A percentile compares a stretch with the other conserved stretches of the same genome.
phyloP scores from a whole-genome alignment of 306 rosid species.

The Cicer pinnatifidum region DNA sequence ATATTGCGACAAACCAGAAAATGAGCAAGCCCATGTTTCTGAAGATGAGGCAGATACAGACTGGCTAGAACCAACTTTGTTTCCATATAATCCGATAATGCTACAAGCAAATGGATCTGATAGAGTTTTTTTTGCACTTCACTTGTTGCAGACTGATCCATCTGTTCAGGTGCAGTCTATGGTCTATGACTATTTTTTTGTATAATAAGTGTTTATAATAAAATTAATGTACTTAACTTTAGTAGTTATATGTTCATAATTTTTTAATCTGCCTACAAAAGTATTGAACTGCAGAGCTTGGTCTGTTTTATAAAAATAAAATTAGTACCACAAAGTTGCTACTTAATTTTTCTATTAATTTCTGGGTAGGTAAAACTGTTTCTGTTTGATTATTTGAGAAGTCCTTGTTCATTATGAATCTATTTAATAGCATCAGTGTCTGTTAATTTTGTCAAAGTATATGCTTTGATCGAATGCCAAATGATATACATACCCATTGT shows the following conservation, averaged over 20 bases:
- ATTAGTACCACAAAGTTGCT: background rate
- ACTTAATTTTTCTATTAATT: background rate
- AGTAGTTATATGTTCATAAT: no score
- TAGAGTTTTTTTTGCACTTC: conserved; percentile 65
- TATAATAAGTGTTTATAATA: background rate
- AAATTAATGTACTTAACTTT: background rate
- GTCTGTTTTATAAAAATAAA: background rate
- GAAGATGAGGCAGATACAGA: conserved; percentile 55
- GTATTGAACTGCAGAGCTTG: background rate
- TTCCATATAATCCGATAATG: conserved; percentile 44
- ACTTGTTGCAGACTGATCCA: conserved; percentile 71
- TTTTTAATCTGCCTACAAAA: no score
- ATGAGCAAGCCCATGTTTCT: conserved; percentile 46
- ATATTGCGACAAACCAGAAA: conserved; percentile 17
- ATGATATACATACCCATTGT: background rate
- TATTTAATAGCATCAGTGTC: background rate
- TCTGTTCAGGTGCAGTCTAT: conserved; percentile 63
- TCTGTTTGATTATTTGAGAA: background rate
- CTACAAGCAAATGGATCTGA: conserved; percentile 45
- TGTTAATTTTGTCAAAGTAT: background rate
- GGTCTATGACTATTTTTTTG: background rate
- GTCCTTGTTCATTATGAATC: background rate
- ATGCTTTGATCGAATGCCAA: background rate
- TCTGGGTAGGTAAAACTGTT: background rate
- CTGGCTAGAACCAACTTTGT: conserved; percentile 68